phyloP scores from a whole-genome alignment of 768 basidiomycete genomes.

The Phlebiopsis gigantea region DNA sequence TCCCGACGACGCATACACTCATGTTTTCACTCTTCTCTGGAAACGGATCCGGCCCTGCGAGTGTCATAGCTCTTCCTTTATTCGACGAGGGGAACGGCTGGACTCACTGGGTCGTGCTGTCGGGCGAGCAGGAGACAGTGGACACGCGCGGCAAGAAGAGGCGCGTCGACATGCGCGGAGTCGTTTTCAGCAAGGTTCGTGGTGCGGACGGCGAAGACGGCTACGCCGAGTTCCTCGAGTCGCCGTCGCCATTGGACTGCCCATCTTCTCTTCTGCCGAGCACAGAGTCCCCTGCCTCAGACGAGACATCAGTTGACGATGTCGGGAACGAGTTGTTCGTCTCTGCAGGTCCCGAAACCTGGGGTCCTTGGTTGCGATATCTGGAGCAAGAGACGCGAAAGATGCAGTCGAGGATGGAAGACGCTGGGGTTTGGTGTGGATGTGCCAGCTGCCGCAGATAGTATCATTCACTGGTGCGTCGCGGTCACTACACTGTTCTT shows the following conservation, averaged over 20 bases:
- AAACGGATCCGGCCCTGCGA: conserved; percentile 1
- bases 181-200: conserved; percentile 11
- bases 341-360: background rate
- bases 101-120: conserved; percentile 13
- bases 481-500: too few species aligned
- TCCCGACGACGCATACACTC: conserved; percentile 7
- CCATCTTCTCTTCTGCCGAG: background rate
- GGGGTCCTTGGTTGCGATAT: conserved; percentile 7
- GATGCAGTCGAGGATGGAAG: conserved; percentile 9
- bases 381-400: conserved; percentile 7
- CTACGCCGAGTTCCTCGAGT: conserved; percentile 10
- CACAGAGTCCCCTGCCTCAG: background rate
- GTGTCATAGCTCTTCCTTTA: conserved; percentile 8
- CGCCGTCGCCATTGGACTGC: conserved; percentile 2
- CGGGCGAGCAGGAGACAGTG: background rate
- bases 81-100: conserved; percentile 15
- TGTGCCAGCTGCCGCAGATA: conserved; percentile 4
- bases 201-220: conserved; percentile 10
- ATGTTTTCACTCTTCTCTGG: conserved; percentile 5
- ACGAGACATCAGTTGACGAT: background rate
- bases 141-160: conserved; percentile 5
- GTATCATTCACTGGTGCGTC: background rate
- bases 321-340: background rate
- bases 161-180: conserved; percentile 8
- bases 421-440: conserved; percentile 7